Conservation (phyloP, 306 rosid genomes). For the Crotalaria pallida region DNA sequence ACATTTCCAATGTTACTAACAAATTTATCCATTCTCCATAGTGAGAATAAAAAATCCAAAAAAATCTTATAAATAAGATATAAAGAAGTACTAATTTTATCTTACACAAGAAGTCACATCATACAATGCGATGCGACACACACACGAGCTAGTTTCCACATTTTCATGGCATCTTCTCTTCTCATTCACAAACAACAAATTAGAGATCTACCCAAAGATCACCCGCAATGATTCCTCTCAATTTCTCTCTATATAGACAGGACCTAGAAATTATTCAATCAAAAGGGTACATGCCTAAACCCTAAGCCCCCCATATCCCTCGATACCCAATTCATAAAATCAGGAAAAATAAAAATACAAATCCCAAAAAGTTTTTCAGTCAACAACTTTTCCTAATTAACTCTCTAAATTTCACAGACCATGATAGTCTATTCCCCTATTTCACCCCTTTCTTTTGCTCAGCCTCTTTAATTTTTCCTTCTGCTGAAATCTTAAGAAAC, state of each 20-base stretch:
- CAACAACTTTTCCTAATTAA: conserved; percentile 25
- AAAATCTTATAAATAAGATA: too few species aligned
- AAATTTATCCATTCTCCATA: too few species aligned
- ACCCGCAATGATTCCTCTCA: neutral
- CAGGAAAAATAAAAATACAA: conserved; percentile 7
- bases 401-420: conserved; percentile 18
- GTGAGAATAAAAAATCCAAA: too few species aligned
- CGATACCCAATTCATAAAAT: conserved; percentile 13
- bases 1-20: too few species aligned
- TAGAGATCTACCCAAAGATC: neutral
- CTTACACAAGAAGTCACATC: neutral
- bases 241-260: neutral
- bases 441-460: neutral
- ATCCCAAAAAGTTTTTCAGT: conserved; percentile 16
- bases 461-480: neutral
- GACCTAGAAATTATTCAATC: too few species aligned
- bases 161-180: neutral
- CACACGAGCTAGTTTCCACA: neutral
- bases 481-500: conserved; percentile 28
- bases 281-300: conserved; percentile 10
- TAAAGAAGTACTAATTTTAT: too few species aligned
- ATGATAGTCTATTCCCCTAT: conserved; percentile 33
- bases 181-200: neutral
- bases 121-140: too few species aligned
- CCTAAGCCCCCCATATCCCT: neutral